phyloP scores from a whole-genome alignment of 306 rosid species.

The Acacia confusa region DNA sequence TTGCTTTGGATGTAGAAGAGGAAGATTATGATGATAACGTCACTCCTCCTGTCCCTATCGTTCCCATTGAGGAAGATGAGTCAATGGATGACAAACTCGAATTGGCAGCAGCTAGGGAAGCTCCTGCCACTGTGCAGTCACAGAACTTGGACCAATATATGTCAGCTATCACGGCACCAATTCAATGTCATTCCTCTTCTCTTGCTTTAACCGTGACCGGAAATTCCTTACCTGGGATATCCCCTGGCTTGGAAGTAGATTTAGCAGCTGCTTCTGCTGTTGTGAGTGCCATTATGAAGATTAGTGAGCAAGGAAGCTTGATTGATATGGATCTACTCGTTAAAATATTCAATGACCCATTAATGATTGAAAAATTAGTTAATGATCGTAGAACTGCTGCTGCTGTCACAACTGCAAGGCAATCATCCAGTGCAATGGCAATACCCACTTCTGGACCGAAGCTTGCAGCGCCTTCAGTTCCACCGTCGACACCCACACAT shows the following conservation, averaged over 20 bases:
- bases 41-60: constrained; percentile 59
- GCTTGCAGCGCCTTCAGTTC: background rate
- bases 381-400: constrained; percentile 20
- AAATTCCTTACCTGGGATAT: constrained; percentile 9
- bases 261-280: constrained; percentile 47
- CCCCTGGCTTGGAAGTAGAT: constrained; percentile 42
- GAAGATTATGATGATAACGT: constrained; percentile 49
- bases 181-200: constrained; percentile 6
- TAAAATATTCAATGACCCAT: constrained; percentile 60
- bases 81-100: constrained; percentile 29
- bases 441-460: constrained; percentile 31
- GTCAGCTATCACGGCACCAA: background rate
- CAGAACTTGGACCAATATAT: constrained; percentile 26
- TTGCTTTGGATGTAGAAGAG: constrained; percentile 46
- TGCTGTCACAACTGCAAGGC: constrained; percentile 9
- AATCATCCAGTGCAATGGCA: constrained; percentile 14
- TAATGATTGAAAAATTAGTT: constrained; percentile 54
- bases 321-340: constrained; percentile 67
- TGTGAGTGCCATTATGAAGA: constrained; percentile 47
- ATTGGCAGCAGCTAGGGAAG: constrained; percentile 3
- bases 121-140: constrained; percentile 26
- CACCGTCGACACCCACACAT: background rate
- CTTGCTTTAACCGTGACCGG: constrained; percentile 2
- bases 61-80: constrained; percentile 71
- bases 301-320: constrained; percentile 49